Base-by-base conservation (phyloP, 352 stramenopile genomes). In the Nannochloropsis limnetica region DNA sequence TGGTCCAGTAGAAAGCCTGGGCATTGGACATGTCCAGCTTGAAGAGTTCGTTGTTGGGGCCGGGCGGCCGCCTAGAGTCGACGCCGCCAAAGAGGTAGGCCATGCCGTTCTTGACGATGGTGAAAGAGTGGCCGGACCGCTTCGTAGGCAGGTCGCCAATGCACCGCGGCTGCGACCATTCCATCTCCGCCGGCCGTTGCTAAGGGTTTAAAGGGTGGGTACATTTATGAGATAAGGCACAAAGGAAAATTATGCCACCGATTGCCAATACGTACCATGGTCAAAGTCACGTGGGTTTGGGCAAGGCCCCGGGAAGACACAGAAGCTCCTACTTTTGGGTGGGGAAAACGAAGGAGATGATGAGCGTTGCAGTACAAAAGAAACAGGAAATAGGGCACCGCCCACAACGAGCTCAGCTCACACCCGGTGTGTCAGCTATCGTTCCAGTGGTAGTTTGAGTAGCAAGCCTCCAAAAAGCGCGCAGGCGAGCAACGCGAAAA, bases 51-150 rank as follows among this genome's bases (percentile, higher is more conserved):
- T 97, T 95, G 6, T 91, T 98, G 22, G 94, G 95, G 8, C 93
- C 93, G 44, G 94, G 94, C 1, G 93, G 92, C 1, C 90, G 90
- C 79, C 93, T 93, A 83, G 96, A 90, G 86, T 95, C 93, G 83
- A 90, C 96, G 15, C 95, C 95, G 45, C 94, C 95, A 87, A 98
- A 97, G 15, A 98, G 87, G 83, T 94, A 97, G 20, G 87, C 89
- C 80, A 89, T 90, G 88, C 94, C 27, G 25, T 89, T 90, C 81
- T 93, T 93, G 6, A 94, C 91, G 44, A 97, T 86, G 9, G 93
- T 97, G 85, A 98, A 96, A 23, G 93, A 95, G 86, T 98, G 94
- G 5, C 95, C 94, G 0, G 94, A 98, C 67, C 94, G 89, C 86
- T 97, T 97, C 4, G 94, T 90, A 9, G 95, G 95, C 22, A 96